Percentiles rank a stretch among this genome's conserved stretches.
These are phyloP conservation scores for Lachancea cidri DNA, from an alignment of 805 yeast species.

Conservation along the genomic window DNA sequence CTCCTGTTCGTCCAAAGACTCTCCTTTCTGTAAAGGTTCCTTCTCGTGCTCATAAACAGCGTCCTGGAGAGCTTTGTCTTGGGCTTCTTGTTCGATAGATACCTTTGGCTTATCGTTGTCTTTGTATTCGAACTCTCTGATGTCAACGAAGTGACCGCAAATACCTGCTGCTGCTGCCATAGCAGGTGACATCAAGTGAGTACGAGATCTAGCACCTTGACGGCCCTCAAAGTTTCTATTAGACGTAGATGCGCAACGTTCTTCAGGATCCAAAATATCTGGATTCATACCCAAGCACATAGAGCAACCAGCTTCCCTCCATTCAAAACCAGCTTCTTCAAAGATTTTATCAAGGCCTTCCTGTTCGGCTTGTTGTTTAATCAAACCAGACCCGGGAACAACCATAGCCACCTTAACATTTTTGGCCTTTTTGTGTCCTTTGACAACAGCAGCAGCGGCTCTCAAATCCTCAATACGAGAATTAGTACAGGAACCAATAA, in stretches of 20 bases:
- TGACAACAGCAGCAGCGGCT: conserved; percentile 89
- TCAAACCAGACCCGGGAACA: conserved; percentile 97
- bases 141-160: conserved; percentile 84
- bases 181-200: conserved; percentile 97
- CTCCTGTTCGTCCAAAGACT: conserved; percentile 41
- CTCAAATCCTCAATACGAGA: conserved; percentile 96
- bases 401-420: conserved; percentile 79
- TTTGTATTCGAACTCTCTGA: conserved; percentile 70
- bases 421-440: conserved; percentile 82
- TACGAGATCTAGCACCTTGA: conserved; percentile 94
- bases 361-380: conserved; percentile 86
- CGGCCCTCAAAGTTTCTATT: conserved; percentile 99
- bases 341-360: conserved; percentile 94
- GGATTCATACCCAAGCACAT: conserved; percentile 99
- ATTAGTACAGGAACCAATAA: conserved; percentile 97
- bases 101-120: conserved; percentile 58
- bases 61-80: conserved; percentile 54
- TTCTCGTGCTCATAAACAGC: conserved; percentile 72
- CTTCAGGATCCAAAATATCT: conserved; percentile 89
- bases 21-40: conserved; percentile 51
- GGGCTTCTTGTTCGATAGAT: conserved; percentile 37
- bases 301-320: conserved; percentile 99
- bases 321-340: conserved; percentile 87
- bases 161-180: conserved; percentile 99
- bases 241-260: conserved; percentile 97